These are phyloP conservation scores for Vigna reflexopilosa DNA, from an alignment of 306 rosid species.

Conservation along the genomic window DNA sequence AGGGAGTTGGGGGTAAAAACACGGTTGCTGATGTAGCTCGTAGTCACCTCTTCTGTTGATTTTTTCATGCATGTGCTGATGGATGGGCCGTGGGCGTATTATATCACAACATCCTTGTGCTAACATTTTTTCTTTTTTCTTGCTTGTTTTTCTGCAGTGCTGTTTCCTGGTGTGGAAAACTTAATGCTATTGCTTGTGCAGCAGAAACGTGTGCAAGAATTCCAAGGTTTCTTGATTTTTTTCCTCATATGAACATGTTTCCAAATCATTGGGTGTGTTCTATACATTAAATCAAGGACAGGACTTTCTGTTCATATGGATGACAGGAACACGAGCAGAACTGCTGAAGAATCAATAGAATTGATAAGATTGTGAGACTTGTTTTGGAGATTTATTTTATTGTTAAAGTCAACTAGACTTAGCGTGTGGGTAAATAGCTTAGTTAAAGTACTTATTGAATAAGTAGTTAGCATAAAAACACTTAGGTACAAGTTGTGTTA, in stretches of 20 bases:
- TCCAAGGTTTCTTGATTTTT: constrained; percentile 71
- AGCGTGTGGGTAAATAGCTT: neutral
- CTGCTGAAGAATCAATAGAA: constrained; percentile 5
- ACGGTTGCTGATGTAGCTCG: neutral
- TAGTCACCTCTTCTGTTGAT: constrained; percentile 1
- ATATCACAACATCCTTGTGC: neutral
- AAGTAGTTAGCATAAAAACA: neutral
- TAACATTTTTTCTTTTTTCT: constrained; percentile 12
- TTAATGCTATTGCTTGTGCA: constrained; percentile 98
- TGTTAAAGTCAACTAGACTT: constrained; percentile 3
- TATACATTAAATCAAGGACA: constrained; percentile 25
- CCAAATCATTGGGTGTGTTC: neutral
- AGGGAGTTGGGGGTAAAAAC: neutral
- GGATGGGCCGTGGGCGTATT: constrained; percentile 9
- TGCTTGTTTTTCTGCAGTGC: constrained; percentile 66
- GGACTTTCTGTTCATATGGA: neutral
- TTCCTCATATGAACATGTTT: constrained; percentile 18
- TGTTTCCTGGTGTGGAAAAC: constrained; percentile 97
- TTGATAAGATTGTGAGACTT: neutral
- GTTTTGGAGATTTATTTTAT: neutral
- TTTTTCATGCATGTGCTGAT: neutral
- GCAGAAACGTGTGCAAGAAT: constrained; percentile 98
- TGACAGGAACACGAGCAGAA: neutral
- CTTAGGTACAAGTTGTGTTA: neutral
- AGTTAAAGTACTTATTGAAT: neutral